Percentiles rank a stretch among this genome's conserved stretches.
phyloP scores from a whole-genome alignment of 768 basidiomycete species.

The Leccinum ochraceum region DNA sequence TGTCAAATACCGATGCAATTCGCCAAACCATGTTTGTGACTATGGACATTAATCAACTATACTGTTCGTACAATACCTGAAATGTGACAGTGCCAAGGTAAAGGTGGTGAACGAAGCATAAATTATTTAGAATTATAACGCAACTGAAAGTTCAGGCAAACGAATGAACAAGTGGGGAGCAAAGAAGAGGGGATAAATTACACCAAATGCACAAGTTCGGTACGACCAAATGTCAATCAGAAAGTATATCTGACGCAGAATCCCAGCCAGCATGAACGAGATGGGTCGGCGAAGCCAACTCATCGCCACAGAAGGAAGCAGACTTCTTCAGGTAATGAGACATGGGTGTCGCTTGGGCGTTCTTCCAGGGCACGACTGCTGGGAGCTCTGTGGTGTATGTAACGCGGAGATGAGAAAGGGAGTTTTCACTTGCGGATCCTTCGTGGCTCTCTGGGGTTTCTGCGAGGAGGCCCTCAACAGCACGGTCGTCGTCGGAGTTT shows the following conservation, averaged over 20 bases:
- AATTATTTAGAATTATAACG: constrained; percentile 30
- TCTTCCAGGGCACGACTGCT: constrained; percentile 36
- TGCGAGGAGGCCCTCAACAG: constrained; percentile 34
- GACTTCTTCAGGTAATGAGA: constrained; percentile 41
- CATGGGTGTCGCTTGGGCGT: constrained; percentile 35
- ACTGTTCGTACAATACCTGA: constrained; percentile 30
- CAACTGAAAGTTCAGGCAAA: constrained; percentile 18
- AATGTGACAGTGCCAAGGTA: constrained; percentile 11
- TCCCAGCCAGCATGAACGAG: constrained; percentile 62
- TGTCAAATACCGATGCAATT: constrained; percentile 15
- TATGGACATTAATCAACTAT: constrained; percentile 35
- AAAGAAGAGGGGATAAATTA: constrained; percentile 27
- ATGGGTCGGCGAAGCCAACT: constrained; percentile 46
- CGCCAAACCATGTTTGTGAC: constrained; percentile 19
- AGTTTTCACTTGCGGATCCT: constrained; percentile 32
- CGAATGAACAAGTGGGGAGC: constrained; percentile 18
- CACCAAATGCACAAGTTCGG: constrained; percentile 9
- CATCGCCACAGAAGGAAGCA: constrained; percentile 40
- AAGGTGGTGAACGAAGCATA: constrained; percentile 24
- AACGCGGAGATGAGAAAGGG: constrained; percentile 38
- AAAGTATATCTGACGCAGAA: constrained; percentile 45
- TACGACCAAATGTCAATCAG: constrained; percentile 28
- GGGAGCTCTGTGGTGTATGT: constrained; percentile 37
- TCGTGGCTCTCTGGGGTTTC: constrained; percentile 34
- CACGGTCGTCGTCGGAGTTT: constrained; percentile 39